Conservation (phyloP, 345 rosid species). For the Aethionema arabicum region DNA sequence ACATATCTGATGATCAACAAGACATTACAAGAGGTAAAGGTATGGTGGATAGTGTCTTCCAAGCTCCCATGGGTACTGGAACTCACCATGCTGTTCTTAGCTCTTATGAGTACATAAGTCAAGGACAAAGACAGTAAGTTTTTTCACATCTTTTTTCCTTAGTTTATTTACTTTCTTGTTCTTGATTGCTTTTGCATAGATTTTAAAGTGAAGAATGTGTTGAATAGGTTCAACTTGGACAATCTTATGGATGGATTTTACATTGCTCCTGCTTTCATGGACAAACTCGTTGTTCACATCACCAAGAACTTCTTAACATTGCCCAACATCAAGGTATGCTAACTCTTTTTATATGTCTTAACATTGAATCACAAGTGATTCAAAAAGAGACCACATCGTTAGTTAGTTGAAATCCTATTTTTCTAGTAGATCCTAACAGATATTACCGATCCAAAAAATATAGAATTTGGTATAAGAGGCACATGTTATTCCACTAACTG, state of each 20-base stretch:
- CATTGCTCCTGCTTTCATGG: conserved; percentile 99
- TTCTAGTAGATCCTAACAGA: too few relatives aligned
- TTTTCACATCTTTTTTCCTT: background rate
- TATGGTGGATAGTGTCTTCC: conserved; percentile 89
- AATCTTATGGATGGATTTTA: conserved; percentile 79
- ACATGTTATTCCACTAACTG: too few relatives aligned
- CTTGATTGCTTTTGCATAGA: background rate
- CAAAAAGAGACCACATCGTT: too few relatives aligned
- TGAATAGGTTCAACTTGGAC: conserved; percentile 65
- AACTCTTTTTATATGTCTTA: too few relatives aligned
- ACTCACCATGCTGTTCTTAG: conserved; percentile 82
- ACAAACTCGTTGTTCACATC: conserved; percentile 94
- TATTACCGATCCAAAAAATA: too few relatives aligned
- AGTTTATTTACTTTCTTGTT: background rate
- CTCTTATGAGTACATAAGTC: conserved; percentile 83
- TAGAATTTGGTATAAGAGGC: too few relatives aligned
- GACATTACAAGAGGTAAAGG: conserved; percentile 95
- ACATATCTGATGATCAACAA: conserved; percentile 87
- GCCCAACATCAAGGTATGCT: conserved; percentile 82
- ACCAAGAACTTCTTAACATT: conserved; percentile 91
- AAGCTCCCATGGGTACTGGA: conserved; percentile 73
- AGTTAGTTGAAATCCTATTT: too few relatives aligned
- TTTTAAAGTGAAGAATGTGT: background rate
- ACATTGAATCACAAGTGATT: too few relatives aligned
- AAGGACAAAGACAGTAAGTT: conserved; percentile 72